Percentiles rank a stretch among this genome's conserved stretches.
These are phyloP conservation scores for Ceratocystis colombiana DNA, from an alignment of 2,329 filamentous ascomycete genomes.

Conservation along the genomic window DNA sequence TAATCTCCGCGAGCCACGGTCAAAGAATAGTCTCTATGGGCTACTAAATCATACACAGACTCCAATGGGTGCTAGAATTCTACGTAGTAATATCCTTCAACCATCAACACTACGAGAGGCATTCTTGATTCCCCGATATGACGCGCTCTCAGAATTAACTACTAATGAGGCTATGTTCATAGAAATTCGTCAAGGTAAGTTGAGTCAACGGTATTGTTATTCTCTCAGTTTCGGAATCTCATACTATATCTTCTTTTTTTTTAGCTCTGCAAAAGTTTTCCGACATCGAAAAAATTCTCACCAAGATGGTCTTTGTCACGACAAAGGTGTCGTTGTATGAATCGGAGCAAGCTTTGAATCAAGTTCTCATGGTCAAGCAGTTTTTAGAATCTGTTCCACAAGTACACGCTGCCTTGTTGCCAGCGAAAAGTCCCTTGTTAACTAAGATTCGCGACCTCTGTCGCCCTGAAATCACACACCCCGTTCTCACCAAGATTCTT, in stretches of 20 bases:
- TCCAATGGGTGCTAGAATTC: slow-evolving; percentile 75
- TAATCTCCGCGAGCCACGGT: slow-evolving; percentile 67
- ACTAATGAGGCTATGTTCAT: slow-evolving; percentile 78
- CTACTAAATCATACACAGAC: slow-evolving; percentile 76
- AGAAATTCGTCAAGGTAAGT: slow-evolving; percentile 55
- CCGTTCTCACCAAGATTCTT: slow-evolving; percentile 55
- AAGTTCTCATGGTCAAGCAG: slow-evolving; percentile 75
- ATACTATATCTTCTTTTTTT: background rate
- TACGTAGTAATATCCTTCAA: slow-evolving; percentile 79
- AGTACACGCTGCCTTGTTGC: slow-evolving; percentile 56
- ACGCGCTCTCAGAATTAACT: slow-evolving; percentile 73
- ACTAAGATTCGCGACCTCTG: slow-evolving; percentile 61
- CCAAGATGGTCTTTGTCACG: slow-evolving; percentile 65
- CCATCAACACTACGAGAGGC: slow-evolving; percentile 60
- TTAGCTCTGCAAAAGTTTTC: slow-evolving; percentile 43
- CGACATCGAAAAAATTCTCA: slow-evolving; percentile 59
- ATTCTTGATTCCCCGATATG: slow-evolving; percentile 62
- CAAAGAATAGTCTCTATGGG: slow-evolving; percentile 73
- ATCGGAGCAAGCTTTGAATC: slow-evolving; percentile 73
- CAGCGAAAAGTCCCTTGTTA: slow-evolving; percentile 55
- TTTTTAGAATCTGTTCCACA: slow-evolving; percentile 60
- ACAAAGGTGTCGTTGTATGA: slow-evolving; percentile 54
- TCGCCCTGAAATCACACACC: slow-evolving; percentile 48
- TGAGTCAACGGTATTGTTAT: slow-evolving; percentile 15
- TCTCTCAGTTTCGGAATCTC: background rate